Conservation (phyloP, 2,329 filamentous ascomycete genomes). For the Chaetomium sp. region DNA sequence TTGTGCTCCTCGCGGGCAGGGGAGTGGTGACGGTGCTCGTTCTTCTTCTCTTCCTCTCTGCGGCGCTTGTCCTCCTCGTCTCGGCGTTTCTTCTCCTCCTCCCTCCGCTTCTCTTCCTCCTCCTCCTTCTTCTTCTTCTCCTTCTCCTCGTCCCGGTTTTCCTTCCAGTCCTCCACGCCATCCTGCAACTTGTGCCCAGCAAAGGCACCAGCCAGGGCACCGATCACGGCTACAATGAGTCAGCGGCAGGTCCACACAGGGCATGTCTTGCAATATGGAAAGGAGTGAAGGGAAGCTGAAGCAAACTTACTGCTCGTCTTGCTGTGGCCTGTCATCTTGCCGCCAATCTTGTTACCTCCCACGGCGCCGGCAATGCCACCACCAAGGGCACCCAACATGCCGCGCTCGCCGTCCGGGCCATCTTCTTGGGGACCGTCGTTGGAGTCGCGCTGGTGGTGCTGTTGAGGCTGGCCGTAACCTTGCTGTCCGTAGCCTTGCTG, state of each 20-base stretch:
- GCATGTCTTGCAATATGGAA: too few relatives aligned
- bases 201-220: conserved; percentile 46
- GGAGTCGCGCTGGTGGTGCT: conserved; percentile 3
- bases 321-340: conserved; percentile 36
- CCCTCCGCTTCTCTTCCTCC: conserved; percentile 34
- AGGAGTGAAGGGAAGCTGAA: background rate
- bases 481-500: background rate
- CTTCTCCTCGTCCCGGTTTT: conserved; percentile 46
- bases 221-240: conserved; percentile 38
- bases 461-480: conserved; percentile 7
- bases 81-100: conserved; percentile 27
- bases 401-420: conserved; percentile 45
- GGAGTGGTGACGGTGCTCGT: conserved; percentile 18
- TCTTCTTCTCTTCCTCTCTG: conserved; percentile 17
- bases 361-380: conserved; percentile 46
- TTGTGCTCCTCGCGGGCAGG: background rate
- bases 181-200: conserved; percentile 48
- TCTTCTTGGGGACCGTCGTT: conserved; percentile 14
- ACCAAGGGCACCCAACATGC: conserved; percentile 45
- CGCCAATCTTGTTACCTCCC: conserved; percentile 46
- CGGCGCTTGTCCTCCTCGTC: conserved; percentile 35
- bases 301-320: conserved; percentile 38
- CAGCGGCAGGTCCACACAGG: background rate
- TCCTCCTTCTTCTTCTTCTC: conserved; percentile 34
- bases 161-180: conserved; percentile 44